These are phyloP conservation scores for Aspergillus ostianus DNA, from an alignment of 495 filamentous ascomycete genomes.

Conservation along the genomic window DNA sequence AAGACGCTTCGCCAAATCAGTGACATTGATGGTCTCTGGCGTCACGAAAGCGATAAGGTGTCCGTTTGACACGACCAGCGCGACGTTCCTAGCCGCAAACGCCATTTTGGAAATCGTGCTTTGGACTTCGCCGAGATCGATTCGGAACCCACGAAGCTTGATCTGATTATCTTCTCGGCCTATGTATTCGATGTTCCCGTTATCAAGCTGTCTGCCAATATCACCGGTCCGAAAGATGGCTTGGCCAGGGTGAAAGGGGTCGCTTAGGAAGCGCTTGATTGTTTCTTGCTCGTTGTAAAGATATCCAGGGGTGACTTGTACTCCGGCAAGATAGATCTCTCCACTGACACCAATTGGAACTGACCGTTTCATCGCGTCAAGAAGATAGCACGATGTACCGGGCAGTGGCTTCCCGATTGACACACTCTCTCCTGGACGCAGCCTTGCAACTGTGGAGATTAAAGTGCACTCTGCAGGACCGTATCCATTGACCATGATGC, in stretches of 20 bases:
- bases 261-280: not conserved
- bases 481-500: not conserved
- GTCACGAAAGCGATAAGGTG: not conserved
- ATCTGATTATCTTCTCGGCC: not conserved
- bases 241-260: not conserved
- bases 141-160: not conserved
- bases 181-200: not conserved
- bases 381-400: not conserved
- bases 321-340: not conserved
- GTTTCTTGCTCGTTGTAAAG: not conserved
- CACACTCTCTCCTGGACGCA: not conserved
- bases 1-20: not conserved
- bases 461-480: not conserved
- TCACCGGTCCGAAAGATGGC: not conserved
- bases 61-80: not conserved
- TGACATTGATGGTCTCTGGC: not conserved
- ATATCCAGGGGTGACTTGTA: not conserved
- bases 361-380: not conserved
- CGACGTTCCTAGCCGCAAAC: not conserved
- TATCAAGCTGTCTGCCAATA: not conserved
- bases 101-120: not conserved
- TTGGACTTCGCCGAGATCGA: not conserved
- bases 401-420: not conserved
- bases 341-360: not conserved
- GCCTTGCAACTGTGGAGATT: not conserved